Percentiles rank a stretch among this genome's conserved stretches.
phyloP scores from a whole-genome alignment of 1,284 basidiomycete genomes.

The Ustilago trichophora region DNA sequence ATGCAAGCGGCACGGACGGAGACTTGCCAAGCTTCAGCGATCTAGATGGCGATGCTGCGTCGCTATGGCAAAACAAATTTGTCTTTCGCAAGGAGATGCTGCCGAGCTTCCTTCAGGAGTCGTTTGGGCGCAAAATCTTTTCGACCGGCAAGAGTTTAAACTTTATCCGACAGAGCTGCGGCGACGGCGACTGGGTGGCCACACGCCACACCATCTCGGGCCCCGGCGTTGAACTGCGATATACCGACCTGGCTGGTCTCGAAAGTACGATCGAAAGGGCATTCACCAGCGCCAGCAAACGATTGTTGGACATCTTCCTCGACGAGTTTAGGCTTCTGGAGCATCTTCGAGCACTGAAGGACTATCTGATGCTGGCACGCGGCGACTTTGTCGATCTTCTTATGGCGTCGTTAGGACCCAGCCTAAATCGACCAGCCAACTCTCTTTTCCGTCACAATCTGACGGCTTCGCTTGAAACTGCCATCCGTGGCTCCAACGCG shows the following conservation, averaged over 20 bases:
- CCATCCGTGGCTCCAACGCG: constrained; percentile 92
- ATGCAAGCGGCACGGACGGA: constrained; percentile 25
- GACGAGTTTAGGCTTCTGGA: constrained; percentile 92
- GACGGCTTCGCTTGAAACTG: constrained; percentile 93
- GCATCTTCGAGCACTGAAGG: constrained; percentile 87
- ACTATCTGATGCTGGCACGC: constrained; percentile 89
- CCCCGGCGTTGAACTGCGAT: constrained; percentile 74
- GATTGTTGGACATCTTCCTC: constrained; percentile 93
- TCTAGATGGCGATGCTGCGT: constrained; percentile 54
- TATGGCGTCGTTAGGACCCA: constrained; percentile 90
- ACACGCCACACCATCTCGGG: constrained; percentile 68
- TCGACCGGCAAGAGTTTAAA: constrained; percentile 98
- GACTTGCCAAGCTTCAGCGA: constrained; percentile 42
- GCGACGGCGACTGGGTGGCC: constrained; percentile 93
- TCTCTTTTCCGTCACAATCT: constrained; percentile 94
- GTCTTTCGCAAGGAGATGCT: constrained; percentile 90
- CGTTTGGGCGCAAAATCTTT: constrained; percentile 96
- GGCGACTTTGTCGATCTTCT: constrained; percentile 96
- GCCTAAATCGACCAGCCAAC: constrained; percentile 86
- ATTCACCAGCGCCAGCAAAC: constrained; percentile 87
- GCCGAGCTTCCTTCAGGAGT: constrained; percentile 93
- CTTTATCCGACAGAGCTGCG: constrained; percentile 96
- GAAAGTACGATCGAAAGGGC: constrained; percentile 94
- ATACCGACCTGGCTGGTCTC: constrained; percentile 90
- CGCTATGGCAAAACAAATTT: constrained; percentile 92